Base-by-base conservation (phyloP, 495 filamentous ascomycete species). In the Penicillium daleae region DNA sequence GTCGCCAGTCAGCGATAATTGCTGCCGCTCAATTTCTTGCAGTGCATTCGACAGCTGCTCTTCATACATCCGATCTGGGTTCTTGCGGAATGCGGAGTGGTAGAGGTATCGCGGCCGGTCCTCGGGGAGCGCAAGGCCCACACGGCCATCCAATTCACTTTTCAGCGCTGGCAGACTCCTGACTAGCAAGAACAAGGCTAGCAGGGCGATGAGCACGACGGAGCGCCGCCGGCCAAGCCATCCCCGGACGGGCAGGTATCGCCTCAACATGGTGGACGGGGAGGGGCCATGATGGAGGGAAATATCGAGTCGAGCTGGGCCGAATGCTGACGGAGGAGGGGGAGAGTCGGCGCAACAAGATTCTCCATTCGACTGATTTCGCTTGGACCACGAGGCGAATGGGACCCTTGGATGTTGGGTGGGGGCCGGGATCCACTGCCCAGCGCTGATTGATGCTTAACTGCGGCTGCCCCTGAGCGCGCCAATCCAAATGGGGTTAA, bases 41-140 rank as follows among this genome's bases (percentile, higher is more conserved):
- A 80, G 57, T 5, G 72, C 74, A 49, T 66, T 21, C 0, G 66
- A 66, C 8, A 77, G 35, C 8, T 57, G 62, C 21, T 46, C 58
- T 61, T 78, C 77, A 57, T 74, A 78, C 2, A 66, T 62, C 6
- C 59, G 7, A 58, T 78, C 72, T 0, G 73, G 73, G 29, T 71
- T 31, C 2, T 57, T 51, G n/a, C 77, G 74, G 50, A 73, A 78
- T 2, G 57, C 15, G 19, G 77, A 78, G 17, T 54, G 67, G 33
- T 75, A 67, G 1, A 78, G 66, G 40, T 69, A 78, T 15, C 60
- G 69, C 0, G 75, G 74, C 22, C 53, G 55, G 24, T 69, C 59
- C 4, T 72, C 66, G 21, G 53, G 44, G 22, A 57, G 63, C 19
- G 72, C 65, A 6, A 5, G n/a, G 6, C 19, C 32, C 6, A 9